A percentile compares a stretch with the other conserved stretches of the same genome.
These are phyloP conservation scores for Gaeumannomyces sp. DNA, from an alignment of 2,329 filamentous ascomycete genomes.

Conservation along the genomic window DNA sequence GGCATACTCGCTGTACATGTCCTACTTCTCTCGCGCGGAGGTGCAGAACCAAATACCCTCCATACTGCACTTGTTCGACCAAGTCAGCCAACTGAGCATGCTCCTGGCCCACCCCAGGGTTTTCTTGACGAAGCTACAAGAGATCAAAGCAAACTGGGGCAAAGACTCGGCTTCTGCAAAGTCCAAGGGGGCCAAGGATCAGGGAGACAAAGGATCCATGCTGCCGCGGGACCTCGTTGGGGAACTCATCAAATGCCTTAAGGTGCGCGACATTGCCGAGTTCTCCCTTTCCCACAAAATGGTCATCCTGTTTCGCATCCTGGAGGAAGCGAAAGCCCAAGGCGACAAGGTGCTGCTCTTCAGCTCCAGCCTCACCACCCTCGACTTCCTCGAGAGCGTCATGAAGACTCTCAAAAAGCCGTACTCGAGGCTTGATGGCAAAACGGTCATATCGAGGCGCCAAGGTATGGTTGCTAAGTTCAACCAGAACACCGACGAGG, in stretches of 20 bases:
- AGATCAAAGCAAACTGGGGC: constrained; percentile 14
- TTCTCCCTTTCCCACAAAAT: constrained; percentile 61
- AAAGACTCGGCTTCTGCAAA: constrained; percentile 8
- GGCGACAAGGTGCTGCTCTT: constrained; percentile 78
- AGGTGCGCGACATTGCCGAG: constrained; percentile 34
- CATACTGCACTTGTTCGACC: constrained; percentile 22
- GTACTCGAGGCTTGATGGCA: constrained; percentile 61
- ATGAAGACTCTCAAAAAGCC: constrained; percentile 43
- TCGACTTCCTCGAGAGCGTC: constrained; percentile 61
- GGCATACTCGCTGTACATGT: constrained; percentile 51
- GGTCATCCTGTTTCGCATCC: constrained; percentile 58
- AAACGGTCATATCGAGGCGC: constrained; percentile 47
- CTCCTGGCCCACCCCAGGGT: constrained; percentile 48
- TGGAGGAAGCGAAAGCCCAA: constrained; percentile 53
- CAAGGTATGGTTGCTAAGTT: constrained; percentile 62
- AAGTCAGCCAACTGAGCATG: constrained; percentile 39
- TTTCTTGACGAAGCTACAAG: constrained; percentile 32
- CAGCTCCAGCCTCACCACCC: constrained; percentile 61
- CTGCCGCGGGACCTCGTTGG: constrained; percentile 25
- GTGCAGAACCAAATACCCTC: background rate
- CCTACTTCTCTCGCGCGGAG: constrained; percentile 7
- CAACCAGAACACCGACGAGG: constrained; percentile 48
- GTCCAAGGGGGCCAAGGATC: background rate
- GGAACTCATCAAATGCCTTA: constrained; percentile 29
- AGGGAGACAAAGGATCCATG: constrained; percentile 1